Percentiles rank a stretch among this genome's conserved stretches.
Conservation (phyloP, 2,329 filamentous ascomycete genomes). For the Ceratocystis smalleyi region DNA sequence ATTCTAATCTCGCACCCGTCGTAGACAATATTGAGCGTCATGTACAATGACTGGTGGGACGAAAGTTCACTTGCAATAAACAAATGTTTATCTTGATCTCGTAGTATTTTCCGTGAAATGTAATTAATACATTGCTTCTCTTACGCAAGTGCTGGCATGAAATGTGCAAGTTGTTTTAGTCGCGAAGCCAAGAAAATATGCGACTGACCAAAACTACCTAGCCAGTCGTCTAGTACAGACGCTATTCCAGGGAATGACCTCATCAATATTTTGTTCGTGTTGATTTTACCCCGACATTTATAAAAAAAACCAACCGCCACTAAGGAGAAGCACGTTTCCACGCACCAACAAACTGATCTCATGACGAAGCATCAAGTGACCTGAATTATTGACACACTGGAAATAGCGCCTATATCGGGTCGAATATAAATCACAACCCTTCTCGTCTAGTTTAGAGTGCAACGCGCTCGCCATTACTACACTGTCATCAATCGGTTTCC, state of each 20-base stretch:
- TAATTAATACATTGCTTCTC: too few relatives aligned
- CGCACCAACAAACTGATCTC: not conserved
- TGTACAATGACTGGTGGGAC: not conserved
- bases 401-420: not conserved
- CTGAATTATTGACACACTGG: not conserved
- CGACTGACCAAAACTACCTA: not conserved
- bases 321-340: conserved; percentile 8
- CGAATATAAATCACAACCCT: not conserved
- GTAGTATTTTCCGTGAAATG: too few relatives aligned
- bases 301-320: not conserved
- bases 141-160: too few relatives aligned
- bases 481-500: not conserved
- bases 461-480: not conserved
- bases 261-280: conserved; percentile 4
- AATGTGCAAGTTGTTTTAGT: not conserved
- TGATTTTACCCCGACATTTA: conserved; percentile 9
- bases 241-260: not conserved
- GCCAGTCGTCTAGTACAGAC: not conserved
- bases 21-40: too few relatives aligned
- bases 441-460: not conserved
- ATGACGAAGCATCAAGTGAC: conserved; percentile 5
- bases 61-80: too few relatives aligned
- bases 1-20: too few relatives aligned
- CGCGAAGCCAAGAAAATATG: not conserved
- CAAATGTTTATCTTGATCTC: too few relatives aligned